Evolutionary conservation across 306 rosid genomes (phyloP).

Genomic region (Vigna radiata): DNA sequence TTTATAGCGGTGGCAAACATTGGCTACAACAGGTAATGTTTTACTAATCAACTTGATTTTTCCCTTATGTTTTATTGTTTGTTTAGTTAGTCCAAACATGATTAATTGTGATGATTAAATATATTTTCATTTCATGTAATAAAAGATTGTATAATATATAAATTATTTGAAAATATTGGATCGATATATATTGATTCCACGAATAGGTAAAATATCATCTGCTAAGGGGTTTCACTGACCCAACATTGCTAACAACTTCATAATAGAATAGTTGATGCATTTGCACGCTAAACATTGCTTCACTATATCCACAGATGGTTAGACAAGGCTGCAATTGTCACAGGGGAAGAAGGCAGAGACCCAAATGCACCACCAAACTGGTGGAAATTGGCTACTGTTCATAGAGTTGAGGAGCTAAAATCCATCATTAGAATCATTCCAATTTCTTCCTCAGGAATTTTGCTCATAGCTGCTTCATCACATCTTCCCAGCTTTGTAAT

Average conservation of each 20-base stretch:
- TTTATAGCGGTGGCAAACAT: too few species aligned
- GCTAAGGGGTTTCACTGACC: conserved; percentile 16
- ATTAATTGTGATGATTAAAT: too few species aligned
- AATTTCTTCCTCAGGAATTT: conserved; percentile 63
- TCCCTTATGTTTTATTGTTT: too few species aligned
- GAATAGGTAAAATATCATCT: too few species aligned
- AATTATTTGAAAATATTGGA: too few species aligned
- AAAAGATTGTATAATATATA: too few species aligned
- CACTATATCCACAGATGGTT: conserved; percentile 55
- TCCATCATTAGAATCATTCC: conserved; percentile 72
- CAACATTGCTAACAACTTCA: not conserved
- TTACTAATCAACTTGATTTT: too few species aligned
- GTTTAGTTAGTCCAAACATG: too few species aligned
- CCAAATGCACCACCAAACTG: conserved; percentile 55
- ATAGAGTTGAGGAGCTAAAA: conserved; percentile 77
- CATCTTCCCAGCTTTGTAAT: conserved; percentile 67
- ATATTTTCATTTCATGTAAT: too few species aligned
- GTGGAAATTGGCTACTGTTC: conserved; percentile 74
- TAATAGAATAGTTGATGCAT: too few species aligned
- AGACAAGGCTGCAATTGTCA: conserved; percentile 73
- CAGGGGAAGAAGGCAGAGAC: conserved; percentile 41
- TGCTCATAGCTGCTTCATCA: conserved; percentile 62
- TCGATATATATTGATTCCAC: too few species aligned
- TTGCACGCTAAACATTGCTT: conserved; percentile 42
- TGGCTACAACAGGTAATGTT: too few species aligned